These are phyloP conservation scores for Sarcomyxa edulis DNA, from an alignment of 768 basidiomycete species.

Conservation along the genomic window DNA sequence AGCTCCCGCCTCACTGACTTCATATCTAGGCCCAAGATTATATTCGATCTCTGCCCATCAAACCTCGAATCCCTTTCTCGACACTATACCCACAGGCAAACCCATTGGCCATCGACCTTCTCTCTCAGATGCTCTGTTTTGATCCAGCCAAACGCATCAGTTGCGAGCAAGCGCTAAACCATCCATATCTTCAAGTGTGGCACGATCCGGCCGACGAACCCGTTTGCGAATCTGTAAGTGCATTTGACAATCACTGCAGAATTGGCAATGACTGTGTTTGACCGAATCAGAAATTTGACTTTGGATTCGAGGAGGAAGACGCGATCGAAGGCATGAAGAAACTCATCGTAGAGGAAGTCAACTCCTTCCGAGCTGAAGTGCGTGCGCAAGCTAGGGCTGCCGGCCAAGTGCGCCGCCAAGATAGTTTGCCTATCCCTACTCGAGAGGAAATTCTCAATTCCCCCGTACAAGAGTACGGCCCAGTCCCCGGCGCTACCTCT, in stretches of 20 bases:
- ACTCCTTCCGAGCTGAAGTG: constrained; percentile 84
- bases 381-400: constrained; percentile 73
- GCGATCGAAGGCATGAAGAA: constrained; percentile 96
- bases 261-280: not conserved
- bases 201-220: constrained; percentile 97
- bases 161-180: constrained; percentile 91
- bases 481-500: constrained; percentile 63
- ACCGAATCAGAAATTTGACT: constrained; percentile 76
- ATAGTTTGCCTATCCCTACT: constrained; percentile 74
- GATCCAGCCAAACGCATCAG: constrained; percentile 96
- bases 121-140: constrained; percentile 89
- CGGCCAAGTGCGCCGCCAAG: constrained; percentile 71
- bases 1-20: too few relatives aligned
- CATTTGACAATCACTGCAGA: not conserved
- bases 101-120: constrained; percentile 88
- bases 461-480: constrained; percentile 62
- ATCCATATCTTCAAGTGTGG: constrained; percentile 96
- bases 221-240: constrained; percentile 64
- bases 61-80: constrained; percentile 88
- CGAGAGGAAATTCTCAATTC: constrained; percentile 80
- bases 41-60: constrained; percentile 96
- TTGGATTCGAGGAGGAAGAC: constrained; percentile 95
- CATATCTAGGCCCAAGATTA: constrained; percentile 84
- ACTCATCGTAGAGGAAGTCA: constrained; percentile 91
- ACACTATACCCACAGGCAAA: constrained; percentile 93